Conservation (phyloP, 768 basidiomycete species). For the Chlorophyllum brunneum region DNA sequence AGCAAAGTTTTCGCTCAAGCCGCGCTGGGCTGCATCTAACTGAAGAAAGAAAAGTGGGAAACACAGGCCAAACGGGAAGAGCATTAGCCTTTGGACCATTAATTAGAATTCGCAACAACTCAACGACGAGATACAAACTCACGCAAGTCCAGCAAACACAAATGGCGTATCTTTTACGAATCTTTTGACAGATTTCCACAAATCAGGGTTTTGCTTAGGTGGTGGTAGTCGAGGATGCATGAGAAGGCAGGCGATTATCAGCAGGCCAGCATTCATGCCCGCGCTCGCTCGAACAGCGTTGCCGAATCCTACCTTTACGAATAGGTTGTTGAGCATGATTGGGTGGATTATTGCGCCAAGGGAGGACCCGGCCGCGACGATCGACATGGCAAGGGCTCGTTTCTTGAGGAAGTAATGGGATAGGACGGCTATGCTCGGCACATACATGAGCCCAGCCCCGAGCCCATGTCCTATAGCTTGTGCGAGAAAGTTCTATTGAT, state of each 20-base stretch:
- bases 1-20: constrained; percentile 27
- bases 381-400: constrained; percentile 42
- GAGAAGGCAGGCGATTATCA: constrained; percentile 14
- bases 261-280: constrained; percentile 15
- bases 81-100: constrained; percentile 14
- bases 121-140: background rate
- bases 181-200: constrained; percentile 3
- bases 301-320: constrained; percentile 17
- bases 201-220: background rate
- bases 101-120: background rate
- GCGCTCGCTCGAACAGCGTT: constrained; percentile 16
- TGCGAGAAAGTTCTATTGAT: constrained; percentile 34
- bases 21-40: constrained; percentile 30
- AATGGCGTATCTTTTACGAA: constrained; percentile 11
- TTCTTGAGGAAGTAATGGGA: constrained; percentile 41
- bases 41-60: constrained; percentile 39
- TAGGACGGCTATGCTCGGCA: constrained; percentile 41
- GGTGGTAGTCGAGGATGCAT: constrained; percentile 11
- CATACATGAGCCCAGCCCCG: constrained; percentile 37
- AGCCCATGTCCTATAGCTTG: constrained; percentile 48
- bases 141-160: constrained; percentile 7
- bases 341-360: constrained; percentile 38
- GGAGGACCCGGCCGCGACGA: constrained; percentile 22
- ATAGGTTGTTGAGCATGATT: constrained; percentile 49
- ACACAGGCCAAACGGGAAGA: constrained; percentile 24